Evolutionary conservation across 495 filamentous ascomycete genomes (phyloP).

Genomic region (Pseudoneurospora amorphoporcata): DNA sequence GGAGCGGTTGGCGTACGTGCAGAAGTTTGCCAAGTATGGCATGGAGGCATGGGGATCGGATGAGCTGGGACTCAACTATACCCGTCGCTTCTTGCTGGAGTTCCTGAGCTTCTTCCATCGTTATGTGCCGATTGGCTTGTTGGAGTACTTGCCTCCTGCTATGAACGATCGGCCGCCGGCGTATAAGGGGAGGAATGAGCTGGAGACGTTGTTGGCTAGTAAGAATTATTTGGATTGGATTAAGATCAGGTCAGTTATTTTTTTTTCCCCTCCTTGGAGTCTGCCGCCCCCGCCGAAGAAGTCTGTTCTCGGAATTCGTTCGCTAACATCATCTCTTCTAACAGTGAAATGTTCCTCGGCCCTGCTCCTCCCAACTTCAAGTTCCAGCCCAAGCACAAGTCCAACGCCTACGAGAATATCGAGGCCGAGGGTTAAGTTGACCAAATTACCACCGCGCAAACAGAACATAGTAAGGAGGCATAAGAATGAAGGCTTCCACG

Average conservation of each 20-base stretch:
- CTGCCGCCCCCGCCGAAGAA: background rate
- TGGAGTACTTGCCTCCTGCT: slow-evolving; percentile 76
- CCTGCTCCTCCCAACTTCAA: slow-evolving; percentile 81
- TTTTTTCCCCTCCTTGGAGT: background rate
- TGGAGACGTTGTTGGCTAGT: slow-evolving; percentile 85
- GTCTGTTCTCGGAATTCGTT: background rate
- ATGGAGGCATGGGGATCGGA: slow-evolving; percentile 91
- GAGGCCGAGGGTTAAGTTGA: slow-evolving; percentile 45
- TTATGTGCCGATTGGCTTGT: slow-evolving; percentile 80
- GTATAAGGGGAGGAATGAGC: slow-evolving; percentile 72
- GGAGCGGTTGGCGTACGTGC: slow-evolving; percentile 75
- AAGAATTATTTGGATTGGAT: slow-evolving; percentile 94
- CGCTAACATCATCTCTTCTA: slow-evolving; percentile 8
- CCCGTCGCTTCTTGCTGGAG: slow-evolving; percentile 82
- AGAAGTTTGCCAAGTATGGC: slow-evolving; percentile 82
- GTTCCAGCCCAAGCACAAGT: slow-evolving; percentile 98
- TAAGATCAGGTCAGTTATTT: slow-evolving; percentile 74
- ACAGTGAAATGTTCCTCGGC: slow-evolving; percentile 93
- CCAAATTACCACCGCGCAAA: background rate
- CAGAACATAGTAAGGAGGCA: background rate
- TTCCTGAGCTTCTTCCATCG: slow-evolving; percentile 87
- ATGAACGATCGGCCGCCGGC: slow-evolving; percentile 81
- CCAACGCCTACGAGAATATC: slow-evolving; percentile 58
- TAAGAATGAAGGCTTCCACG: no score
- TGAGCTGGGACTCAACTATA: slow-evolving; percentile 82